Evolutionary conservation across 1,139 yeast genomes (phyloP).

Genomic region (Suhomyces kunorum): DNA sequence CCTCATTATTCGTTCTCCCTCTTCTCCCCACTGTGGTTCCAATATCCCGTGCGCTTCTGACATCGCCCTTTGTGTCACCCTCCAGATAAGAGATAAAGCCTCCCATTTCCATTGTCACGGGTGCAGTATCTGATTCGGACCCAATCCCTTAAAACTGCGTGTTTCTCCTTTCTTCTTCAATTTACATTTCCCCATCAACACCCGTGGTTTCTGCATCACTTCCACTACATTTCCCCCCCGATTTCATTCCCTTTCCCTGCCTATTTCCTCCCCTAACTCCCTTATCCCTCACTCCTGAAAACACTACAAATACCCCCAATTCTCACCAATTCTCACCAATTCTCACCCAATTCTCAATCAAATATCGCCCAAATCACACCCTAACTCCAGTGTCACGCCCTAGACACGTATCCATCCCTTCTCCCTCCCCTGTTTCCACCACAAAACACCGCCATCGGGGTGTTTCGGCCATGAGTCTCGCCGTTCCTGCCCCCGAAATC

Average conservation of each 20-base stretch:
- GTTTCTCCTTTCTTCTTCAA: too few relatives aligned
- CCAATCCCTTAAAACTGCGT: neutral
- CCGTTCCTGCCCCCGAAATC: constrained; percentile 5
- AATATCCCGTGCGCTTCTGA: constrained; percentile 12
- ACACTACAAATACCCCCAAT: too few relatives aligned
- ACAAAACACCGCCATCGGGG: neutral
- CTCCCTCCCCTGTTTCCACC: neutral
- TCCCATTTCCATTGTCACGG: constrained; percentile 6
- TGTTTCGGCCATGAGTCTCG: constrained; percentile 7
- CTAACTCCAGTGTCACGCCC: too few relatives aligned
- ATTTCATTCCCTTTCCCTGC: neutral
- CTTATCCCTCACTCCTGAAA: neutral
- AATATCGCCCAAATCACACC: too few relatives aligned
- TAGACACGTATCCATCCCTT: too few relatives aligned
- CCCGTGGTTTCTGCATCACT: too few relatives aligned
- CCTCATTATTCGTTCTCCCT: neutral
- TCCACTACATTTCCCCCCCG: neutral
- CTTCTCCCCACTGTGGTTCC: constrained; percentile 8
- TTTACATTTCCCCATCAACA: too few relatives aligned
- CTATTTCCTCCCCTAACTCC: neutral
- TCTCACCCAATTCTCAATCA: too few relatives aligned
- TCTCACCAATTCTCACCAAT: too few relatives aligned
- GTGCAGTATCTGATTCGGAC: constrained; percentile 2
- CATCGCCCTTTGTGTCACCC: constrained; percentile 10
- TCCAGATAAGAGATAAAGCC: constrained; percentile 10